These are phyloP conservation scores for Cucurbita maxima DNA, from an alignment of 306 rosid species.

Conservation along the genomic window DNA sequence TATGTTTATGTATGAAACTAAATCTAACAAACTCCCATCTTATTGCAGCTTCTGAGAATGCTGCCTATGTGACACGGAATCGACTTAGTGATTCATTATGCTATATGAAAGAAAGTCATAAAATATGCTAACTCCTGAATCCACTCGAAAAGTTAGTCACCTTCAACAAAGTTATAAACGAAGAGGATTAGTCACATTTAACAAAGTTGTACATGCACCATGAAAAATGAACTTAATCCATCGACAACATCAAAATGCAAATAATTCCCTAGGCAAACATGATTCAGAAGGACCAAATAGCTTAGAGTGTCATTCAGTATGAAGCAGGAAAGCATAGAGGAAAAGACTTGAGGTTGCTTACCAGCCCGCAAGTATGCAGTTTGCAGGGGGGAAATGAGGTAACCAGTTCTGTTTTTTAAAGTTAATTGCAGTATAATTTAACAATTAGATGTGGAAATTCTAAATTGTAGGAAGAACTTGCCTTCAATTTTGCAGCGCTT, in stretches of 20 bases:
- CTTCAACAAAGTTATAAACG: background rate
- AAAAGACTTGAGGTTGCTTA: background rate
- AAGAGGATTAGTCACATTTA: no score
- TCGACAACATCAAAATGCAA: background rate
- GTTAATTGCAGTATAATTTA: background rate
- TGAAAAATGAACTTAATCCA: background rate
- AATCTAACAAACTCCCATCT: background rate
- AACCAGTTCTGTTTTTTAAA: background rate
- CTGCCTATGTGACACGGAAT: background rate
- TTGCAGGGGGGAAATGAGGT: background rate
- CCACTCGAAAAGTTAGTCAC: background rate
- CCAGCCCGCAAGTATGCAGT: background rate
- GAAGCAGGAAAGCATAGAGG: background rate
- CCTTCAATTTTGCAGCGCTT: slow-evolving; percentile 44
- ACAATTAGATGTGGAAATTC: background rate
- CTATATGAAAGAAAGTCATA: background rate
- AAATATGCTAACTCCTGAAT: no score
- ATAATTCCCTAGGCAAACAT: background rate
- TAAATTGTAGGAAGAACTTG: slow-evolving; percentile 22
- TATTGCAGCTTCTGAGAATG: background rate
- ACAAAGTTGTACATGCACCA: no score
- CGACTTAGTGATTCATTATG: background rate
- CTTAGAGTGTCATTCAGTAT: background rate
- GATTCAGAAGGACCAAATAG: background rate
- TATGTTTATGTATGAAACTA: background rate